Conservation (phyloP, 2,329 filamentous ascomycete genomes). For the Aspergillus fructus region DNA sequence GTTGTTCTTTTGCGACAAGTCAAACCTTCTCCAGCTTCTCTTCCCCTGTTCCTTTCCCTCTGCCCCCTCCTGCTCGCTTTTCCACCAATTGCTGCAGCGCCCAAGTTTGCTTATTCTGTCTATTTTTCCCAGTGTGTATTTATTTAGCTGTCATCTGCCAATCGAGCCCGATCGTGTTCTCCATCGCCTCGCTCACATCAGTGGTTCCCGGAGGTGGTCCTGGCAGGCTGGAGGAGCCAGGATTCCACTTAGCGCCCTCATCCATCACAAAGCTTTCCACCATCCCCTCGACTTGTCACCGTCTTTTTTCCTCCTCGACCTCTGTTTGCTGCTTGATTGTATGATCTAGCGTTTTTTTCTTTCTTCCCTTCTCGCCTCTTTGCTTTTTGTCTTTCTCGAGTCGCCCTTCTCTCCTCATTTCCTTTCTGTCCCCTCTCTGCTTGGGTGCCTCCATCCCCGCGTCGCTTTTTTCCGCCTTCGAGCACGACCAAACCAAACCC, state of each 20-base stretch:
- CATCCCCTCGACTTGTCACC: conserved; percentile 15
- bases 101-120: conserved; percentile 12
- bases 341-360: conserved; percentile 18
- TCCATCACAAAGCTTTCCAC: conserved; percentile 20
- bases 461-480: conserved; percentile 25
- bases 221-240: conserved; percentile 17
- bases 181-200: conserved; percentile 9
- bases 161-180: background rate
- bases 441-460: conserved; percentile 24
- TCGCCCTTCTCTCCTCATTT: conserved; percentile 18
- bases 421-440: conserved; percentile 21
- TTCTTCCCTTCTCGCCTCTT: conserved; percentile 14
- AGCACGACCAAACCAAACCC: conserved; percentile 19
- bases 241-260: conserved; percentile 19
- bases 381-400: conserved; percentile 8
- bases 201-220: conserved; percentile 15
- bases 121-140: conserved; percentile 5
- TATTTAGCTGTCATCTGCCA: background rate
- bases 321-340: conserved; percentile 17
- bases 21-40: conserved; percentile 24
- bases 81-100: background rate
- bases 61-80: conserved; percentile 2
- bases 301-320: conserved; percentile 13
- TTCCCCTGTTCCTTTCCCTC: conserved; percentile 17
- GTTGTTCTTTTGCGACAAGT: conserved; percentile 19